Evolutionary conservation across 345 rosid species (phyloP), one percentile per base, ranked within the genome.

Genomic region (Cardamine resedifolia): DNA sequence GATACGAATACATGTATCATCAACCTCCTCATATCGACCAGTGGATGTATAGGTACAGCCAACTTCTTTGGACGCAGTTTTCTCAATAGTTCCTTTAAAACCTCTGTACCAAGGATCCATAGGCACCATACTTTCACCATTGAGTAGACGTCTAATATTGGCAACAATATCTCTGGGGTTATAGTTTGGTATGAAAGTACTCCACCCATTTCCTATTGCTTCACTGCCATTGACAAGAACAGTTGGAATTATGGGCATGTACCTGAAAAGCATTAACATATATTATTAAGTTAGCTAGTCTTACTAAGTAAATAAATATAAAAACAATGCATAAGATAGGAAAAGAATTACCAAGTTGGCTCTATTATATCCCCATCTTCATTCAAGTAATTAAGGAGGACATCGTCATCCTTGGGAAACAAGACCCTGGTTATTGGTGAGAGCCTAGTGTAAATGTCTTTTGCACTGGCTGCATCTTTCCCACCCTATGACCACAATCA

Each of bases 131-230:
- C 58, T 78, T 75, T 96, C 96, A 70, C 82, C 90, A 72, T 85
- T 86, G 66, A 96, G 68, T 70, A 87, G 75, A 58, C 77, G 86
- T 68, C 91, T 83, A 70, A 96, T 33, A 41, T 96, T 96, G 43
- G 87, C 85, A 43, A 87, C 79, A 28, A 96, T 82, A 19, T 96
- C 98, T 81, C 96, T 84, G 16, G 99, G 98, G 77, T 90, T 92
- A 51, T 85, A 92, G 74, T 96, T 96, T 8, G 98, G 99, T 28
- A 92, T 65, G 66, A 58, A 88, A 41, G 98, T 78, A 72, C 98
- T 92, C 99, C 99, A 96, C n/a, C 98, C 99, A 5, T 98, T 96
- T 62, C 99, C 99, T 63, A 96, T 96, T 75, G 98, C 99, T 77
- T 96, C 99, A 80, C 88, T 84, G 14, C 99, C 99, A 74, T 96